Base-by-base conservation (phyloP, 805 yeast species). In the Metschnikowia henanensis region DNA sequence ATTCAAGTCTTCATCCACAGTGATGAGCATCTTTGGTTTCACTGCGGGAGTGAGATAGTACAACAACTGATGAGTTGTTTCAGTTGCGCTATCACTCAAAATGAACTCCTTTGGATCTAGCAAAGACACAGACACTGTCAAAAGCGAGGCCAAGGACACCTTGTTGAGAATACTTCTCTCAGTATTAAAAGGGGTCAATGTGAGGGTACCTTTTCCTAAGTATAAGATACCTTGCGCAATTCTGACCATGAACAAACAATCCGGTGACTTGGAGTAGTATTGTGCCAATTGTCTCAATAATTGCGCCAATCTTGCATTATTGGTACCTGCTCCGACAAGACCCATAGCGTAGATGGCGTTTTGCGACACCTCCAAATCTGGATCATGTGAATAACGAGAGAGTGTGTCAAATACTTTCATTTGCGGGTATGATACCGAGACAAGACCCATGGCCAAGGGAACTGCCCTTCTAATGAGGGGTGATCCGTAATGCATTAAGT, bases 331-430 rank as follows among this genome's bases (percentile, higher is more conserved):
- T 62, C 99, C 99, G 56, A 92, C 95, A 50, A 94, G 71, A 43
- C 99, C 99, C 98, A 94, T 91, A 34, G 96, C 83, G 59, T 88
- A 92, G 51, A 94, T 90, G 17, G 99, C 90, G 62, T 91, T 94
- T 63, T 84, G 84, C 6, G 98, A 96, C 43, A 94, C 97, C 60
- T 88, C 95, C 55, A 87, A 70, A 64, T 94, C 97, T 44, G 88
- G 83, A 60, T 94, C 99, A 67, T 94, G 99, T 7, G 98, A 89
- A 69, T 88, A 90, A 63, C 99, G 81, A 4, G 98, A 91, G 52
- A 94, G 75, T 0, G 98, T 91, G 64, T 94, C 99, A 61, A 89
- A 94, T 13, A 92, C 96, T 68, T 90, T 91, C 87, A 94, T 91
- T 68, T 91, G 94, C 9, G 99, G 96, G 64, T 90, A 85, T 2